Evolutionary conservation across 768 basidiomycete species (phyloP), one percentile per base, ranked within the genome.

Genomic region (Leccinum arenicola): DNA sequence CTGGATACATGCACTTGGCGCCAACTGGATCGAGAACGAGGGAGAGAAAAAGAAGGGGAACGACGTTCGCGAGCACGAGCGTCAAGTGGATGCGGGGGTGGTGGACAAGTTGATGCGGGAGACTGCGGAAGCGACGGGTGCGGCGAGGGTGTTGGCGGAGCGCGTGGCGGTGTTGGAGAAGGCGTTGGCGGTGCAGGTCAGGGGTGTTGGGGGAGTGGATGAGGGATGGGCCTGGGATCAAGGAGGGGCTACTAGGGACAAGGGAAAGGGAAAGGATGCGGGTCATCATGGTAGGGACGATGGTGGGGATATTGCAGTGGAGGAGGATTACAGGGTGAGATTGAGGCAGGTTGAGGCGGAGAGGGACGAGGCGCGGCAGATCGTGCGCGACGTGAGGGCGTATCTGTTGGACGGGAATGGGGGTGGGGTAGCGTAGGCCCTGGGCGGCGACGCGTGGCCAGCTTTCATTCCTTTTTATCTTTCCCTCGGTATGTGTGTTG

Each of bases 151-250:
- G 15, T 58, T 72, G 56, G 58, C 60, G 7, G 72, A 70, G 50
- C 60, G 69, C 9, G 70, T 74, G 8, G 66, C 61, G 35, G 52
- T 54, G 6, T 53, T 72, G 36, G 72, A 72, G 50, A 60, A 43
- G 60, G 51, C 57, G 4, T 27, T 71, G 38, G 45, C 21, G 21
- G 47, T 25, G 50, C 43, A 56, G 38, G 59, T 57, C 10, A 48
- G 55, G 23, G 59, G 27, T 14, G 40, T 12, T 14, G 49, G 47
- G 21, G 12, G 21, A 23, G 47, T 47, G 45, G 45, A 43, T 43
- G 45, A 6, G 45, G 45, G 3, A 23, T 23, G 19, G 45, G 12
- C 21, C 6, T 11, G 19, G 48, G 48, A 49, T 12, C 19, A 17
- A 17, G 12, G 10, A 8, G n/a, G 31, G 45, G 45, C 10, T 47